Base-by-base conservation (phyloP, 345 rosid species). In the Linum trigynum region DNA sequence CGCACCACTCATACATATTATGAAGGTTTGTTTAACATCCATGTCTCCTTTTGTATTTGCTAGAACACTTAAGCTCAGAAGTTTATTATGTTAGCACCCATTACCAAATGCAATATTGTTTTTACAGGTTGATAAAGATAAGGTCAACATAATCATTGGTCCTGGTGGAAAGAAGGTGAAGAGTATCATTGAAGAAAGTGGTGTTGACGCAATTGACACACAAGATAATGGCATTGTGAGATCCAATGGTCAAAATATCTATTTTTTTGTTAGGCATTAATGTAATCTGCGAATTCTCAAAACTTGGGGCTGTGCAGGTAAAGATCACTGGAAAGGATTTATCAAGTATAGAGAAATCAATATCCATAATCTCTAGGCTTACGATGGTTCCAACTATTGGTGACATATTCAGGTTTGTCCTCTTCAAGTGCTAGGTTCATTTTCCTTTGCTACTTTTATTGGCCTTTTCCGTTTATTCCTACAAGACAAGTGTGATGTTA, bases 121-220 rank as follows among this genome's bases (percentile, higher is more conserved):
- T 59, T 63, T 81, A 40, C 77, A 94, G 97, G 95, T 94, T 72
- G 74, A 77, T 68, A 92, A 91, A 50, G 82, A 83, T 67, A 94
- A 90, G 82, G 77, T 94, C 42, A 85, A 88, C 81, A 68, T 71
- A 55, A 90, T 94, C 73, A 90, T 94, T 64, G 97, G 99, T 74
- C 63, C 95, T 77, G 99, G 99, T 66, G 99, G 99, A 73, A 94
- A 94, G 86, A 94, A 90, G 79, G 89, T 94, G 58, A 94, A 79
- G 79, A 88, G 97, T 71, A 90, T 94, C 61, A 90, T 90, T 62
- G 99, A 88, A 83, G 99, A 90, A 71, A 85, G 92, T 59, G 99
- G 99, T 71, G 95, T 94, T 17, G 91, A 88, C 59, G 78, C 87
- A 72, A 94, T 94, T 72, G 99, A 94, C 75, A 78, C 96, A 65